Base-by-base conservation (phyloP, 2,329 filamentous ascomycete species). In the Cryphonectria nitschkei region DNA sequence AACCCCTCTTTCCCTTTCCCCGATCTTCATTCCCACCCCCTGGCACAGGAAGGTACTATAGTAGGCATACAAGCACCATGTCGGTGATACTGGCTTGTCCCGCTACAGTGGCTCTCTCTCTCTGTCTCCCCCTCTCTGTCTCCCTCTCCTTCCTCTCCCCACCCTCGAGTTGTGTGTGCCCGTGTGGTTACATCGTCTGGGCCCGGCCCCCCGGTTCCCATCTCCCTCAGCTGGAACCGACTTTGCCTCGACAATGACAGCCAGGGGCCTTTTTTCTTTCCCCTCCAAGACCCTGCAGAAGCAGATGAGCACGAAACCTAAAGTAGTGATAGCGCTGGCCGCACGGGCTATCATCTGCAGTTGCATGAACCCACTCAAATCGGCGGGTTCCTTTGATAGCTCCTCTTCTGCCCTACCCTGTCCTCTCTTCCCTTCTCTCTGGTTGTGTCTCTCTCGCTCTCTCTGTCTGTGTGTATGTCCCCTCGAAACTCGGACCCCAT, bases 121-220 rank as follows among this genome's bases (percentile, higher is more conserved):
- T 34, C 29, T 58, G 26, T 26, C 26, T 26, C 26, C 26, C 26
- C 26, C 7, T n/a, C 46, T 50, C 46, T 50, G 4, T 34, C 26
- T 34, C 29, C 34, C 37, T 3, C 37, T 39, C 37, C 11, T 11
- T 37, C 37, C 11, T 39, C 37, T 11, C 37, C 37, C 37, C 37
- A 39, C 37, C 26, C 52, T 50, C n/a, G n/a, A 54, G 50, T 56
- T 29, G 52, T 16, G 54, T 16, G 14, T 13, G 54, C 26, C 54
- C 54, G 26, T 58, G 29, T 34, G 54, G 54, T 58, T 58, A 58
- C 54, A 58, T 58, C 54, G 54, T 58, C 26, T 32, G 54, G 46
- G 19, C 7, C 46, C 46, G 46, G 43, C 19, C 46, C 46, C 29
- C 54, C 54, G 54, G 29, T 32, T 32, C 52, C 54, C n/a, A 32